Percentiles rank a stretch among this genome's conserved stretches.
Conservation (phyloP, 805 yeast species). For the Barnettozyma salicaria region DNA sequence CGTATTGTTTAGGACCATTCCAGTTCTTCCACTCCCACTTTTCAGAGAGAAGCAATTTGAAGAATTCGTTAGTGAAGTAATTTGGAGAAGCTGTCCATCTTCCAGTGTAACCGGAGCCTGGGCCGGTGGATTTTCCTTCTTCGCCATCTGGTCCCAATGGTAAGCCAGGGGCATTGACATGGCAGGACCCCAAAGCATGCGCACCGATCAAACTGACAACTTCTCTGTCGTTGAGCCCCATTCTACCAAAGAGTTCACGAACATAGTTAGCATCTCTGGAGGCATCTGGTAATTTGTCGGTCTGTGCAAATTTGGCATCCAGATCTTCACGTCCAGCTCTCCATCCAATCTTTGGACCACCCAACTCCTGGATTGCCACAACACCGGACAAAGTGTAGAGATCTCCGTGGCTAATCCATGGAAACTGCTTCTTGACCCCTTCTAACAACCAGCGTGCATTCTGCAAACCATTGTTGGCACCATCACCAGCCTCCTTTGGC, state of each 20-base stretch:
- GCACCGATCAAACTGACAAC: conserved; percentile 72
- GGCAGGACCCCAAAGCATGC: conserved; percentile 74
- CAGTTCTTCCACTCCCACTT: conserved; percentile 51
- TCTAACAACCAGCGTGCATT: conserved; percentile 48
- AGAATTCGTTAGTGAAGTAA: conserved; percentile 69
- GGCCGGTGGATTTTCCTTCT: conserved; percentile 16
- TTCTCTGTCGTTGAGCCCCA: conserved; percentile 67
- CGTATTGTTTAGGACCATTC: conserved; percentile 59
- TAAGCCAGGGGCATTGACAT: conserved; percentile 35
- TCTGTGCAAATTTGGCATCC: conserved; percentile 45
- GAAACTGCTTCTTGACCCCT: conserved; percentile 49
- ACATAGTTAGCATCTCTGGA: conserved; percentile 59
- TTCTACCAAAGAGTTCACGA: conserved; percentile 52
- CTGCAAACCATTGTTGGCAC: conserved; percentile 46
- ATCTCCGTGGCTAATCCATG: conserved; percentile 76
- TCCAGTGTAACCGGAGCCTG: conserved; percentile 76
- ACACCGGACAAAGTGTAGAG: conserved; percentile 77
- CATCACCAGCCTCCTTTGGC: conserved; percentile 47
- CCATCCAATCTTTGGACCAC: conserved; percentile 78
- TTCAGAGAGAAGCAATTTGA: conserved; percentile 47
- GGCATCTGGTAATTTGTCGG: conserved; percentile 74
- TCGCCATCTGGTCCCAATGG: conserved; percentile 16
- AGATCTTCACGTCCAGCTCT: conserved; percentile 73
- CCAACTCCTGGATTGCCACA: conserved; percentile 68
- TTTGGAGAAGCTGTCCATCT: conserved; percentile 87